Conservation (phyloP, 2,329 filamentous ascomycete genomes). For the Ophiostoma australiae region DNA sequence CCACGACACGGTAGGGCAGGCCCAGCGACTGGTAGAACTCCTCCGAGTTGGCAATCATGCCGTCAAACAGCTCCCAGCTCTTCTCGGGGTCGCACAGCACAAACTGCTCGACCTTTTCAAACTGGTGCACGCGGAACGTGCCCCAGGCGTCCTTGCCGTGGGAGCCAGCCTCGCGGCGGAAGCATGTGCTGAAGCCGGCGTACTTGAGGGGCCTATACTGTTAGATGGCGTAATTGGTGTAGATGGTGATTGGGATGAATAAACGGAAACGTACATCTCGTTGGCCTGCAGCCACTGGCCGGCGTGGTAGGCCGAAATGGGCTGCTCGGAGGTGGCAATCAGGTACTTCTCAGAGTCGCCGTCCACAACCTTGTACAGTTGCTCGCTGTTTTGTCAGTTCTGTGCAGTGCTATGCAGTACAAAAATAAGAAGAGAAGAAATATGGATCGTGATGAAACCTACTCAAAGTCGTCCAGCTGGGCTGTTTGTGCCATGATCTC, state of each 20-base stretch:
- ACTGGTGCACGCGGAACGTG: constrained; percentile 96
- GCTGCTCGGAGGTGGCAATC: constrained; percentile 74
- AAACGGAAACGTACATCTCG: constrained; percentile 58
- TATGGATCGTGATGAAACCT: neutral
- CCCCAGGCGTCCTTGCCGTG: constrained; percentile 82
- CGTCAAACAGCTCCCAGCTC: constrained; percentile 88
- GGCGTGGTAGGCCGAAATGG: constrained; percentile 85
- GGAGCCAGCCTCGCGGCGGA: constrained; percentile 88
- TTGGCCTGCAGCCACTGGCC: constrained; percentile 85
- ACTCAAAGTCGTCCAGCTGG: constrained; percentile 90
- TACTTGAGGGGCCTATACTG: constrained; percentile 67
- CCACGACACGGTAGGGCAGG: constrained; percentile 85
- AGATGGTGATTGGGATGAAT: too few relatives aligned
- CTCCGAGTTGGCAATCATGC: constrained; percentile 86
- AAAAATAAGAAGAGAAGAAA: neutral
- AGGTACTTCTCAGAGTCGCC: constrained; percentile 80
- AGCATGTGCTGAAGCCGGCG: constrained; percentile 90
- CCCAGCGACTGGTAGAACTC: constrained; percentile 90
- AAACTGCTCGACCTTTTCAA: constrained; percentile 58
- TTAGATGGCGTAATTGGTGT: neutral
- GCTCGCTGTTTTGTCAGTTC: constrained; percentile 50
- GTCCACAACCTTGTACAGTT: constrained; percentile 88
- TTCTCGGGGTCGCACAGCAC: constrained; percentile 68
- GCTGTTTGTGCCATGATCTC: constrained; percentile 98
- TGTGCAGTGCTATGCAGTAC: neutral